These are phyloP conservation scores for Ogataea saltuana DNA, from an alignment of 805 yeast species.

Conservation along the genomic window DNA sequence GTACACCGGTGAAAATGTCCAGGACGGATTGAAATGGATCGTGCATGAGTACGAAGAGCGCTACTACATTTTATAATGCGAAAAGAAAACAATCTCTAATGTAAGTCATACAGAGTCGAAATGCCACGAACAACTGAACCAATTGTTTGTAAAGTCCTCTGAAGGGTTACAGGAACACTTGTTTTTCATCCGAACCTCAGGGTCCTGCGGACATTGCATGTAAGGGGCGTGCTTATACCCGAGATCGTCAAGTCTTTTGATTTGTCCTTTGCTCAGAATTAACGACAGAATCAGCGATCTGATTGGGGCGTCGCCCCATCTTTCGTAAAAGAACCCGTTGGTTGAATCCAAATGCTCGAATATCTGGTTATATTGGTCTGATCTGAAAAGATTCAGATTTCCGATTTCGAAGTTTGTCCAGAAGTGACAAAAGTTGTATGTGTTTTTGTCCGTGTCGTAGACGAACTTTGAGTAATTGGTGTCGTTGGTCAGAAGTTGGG, in stretches of 20 bases:
- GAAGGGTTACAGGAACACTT: conserved; percentile 72
- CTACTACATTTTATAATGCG: conserved; percentile 37
- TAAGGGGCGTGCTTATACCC: conserved; percentile 83
- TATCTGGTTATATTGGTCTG: conserved; percentile 61
- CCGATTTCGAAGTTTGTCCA: conserved; percentile 91
- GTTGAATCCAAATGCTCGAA: conserved; percentile 68
- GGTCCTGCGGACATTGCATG: conserved; percentile 73
- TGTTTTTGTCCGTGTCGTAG: conserved; percentile 55
- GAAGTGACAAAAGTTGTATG: conserved; percentile 79
- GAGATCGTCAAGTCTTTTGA: conserved; percentile 74
- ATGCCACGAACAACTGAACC: conserved; percentile 38
- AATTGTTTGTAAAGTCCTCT: conserved; percentile 66
- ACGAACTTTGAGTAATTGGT: conserved; percentile 56
- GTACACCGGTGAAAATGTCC: conserved; percentile 42
- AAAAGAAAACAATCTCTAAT: too few relatives aligned
- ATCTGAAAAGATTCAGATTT: conserved; percentile 67
- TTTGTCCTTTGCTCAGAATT: conserved; percentile 66
- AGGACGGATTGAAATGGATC: conserved; percentile 45
- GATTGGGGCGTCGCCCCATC: conserved; percentile 95
- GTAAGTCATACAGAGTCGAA: too few relatives aligned
- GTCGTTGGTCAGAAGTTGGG: conserved; percentile 38
- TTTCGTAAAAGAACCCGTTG: conserved; percentile 87
- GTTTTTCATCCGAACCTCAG: conserved; percentile 48
- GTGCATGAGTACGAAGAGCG: conserved; percentile 41
- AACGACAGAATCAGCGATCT: conserved; percentile 65